Percentiles rank a stretch among this genome's conserved stretches.
These are phyloP conservation scores for Davidsoniella neocaledoniae DNA, from an alignment of 2,329 filamentous ascomycete species.

Conservation along the genomic window DNA sequence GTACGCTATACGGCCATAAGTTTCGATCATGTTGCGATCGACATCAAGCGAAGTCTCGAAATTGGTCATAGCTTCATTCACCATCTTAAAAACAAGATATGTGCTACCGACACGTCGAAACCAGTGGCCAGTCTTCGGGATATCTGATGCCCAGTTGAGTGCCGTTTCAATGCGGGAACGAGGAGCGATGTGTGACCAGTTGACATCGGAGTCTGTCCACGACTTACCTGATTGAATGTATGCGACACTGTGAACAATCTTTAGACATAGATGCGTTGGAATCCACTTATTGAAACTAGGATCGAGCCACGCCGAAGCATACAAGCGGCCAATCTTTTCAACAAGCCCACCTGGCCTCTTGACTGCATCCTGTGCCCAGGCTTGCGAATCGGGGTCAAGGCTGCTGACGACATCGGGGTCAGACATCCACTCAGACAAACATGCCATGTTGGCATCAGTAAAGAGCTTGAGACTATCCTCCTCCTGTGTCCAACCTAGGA, in stretches of 20 bases:
- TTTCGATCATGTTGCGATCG: conserved; percentile 24
- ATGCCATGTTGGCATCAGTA: conserved; percentile 23
- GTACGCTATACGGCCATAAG: conserved; percentile 24
- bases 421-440: conserved; percentile 21
- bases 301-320: conserved; percentile 24
- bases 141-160: conserved; percentile 21
- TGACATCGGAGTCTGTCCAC: conserved; percentile 21
- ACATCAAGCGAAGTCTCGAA: conserved; percentile 22
- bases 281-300: conserved; percentile 21
- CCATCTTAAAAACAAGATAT: conserved; percentile 22
- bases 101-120: conserved; percentile 25
- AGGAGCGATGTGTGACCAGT: conserved; percentile 23
- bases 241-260: conserved; percentile 26
- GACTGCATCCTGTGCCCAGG: conserved; percentile 19
- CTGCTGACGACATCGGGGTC: conserved; percentile 20
- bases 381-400: conserved; percentile 17
- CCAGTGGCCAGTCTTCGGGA: conserved; percentile 22
- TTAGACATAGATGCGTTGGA: conserved; percentile 26
- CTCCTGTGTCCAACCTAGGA: conserved; percentile 26
- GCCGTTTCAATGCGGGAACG: conserved; percentile 22
- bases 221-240: conserved; percentile 23
- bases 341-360: conserved; percentile 19
- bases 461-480: conserved; percentile 27
- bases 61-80: conserved; percentile 21
- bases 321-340: conserved; percentile 23